Evolutionary conservation across 2,329 filamentous ascomycete species (phyloP).

Genomic region (Talaromyces piceae): DNA sequence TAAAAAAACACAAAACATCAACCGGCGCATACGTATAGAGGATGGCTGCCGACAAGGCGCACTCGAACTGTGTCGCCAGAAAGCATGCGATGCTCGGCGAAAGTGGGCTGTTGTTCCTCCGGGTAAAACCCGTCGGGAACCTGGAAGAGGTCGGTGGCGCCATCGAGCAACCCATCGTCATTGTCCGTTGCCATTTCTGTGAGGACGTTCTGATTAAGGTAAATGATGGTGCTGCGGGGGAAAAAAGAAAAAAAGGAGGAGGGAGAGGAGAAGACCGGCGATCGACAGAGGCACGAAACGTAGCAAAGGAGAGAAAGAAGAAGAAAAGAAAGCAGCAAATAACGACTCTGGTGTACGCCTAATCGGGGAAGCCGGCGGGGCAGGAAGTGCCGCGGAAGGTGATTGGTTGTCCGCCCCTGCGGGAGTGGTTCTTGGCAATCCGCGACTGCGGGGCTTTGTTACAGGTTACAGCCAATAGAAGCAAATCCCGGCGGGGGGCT

Average conservation of each 20-base stretch:
- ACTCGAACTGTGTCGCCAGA: conserved; percentile 60
- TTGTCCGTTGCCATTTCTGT: conserved; percentile 10
- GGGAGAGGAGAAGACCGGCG: too few species aligned
- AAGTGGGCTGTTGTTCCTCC: conserved; percentile 67
- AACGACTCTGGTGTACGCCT: background rate
- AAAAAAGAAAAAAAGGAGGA: background rate
- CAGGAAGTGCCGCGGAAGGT: background rate
- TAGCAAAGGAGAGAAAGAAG: too few species aligned
- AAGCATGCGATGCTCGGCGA: conserved; percentile 61
- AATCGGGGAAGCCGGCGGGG: conserved; percentile 1
- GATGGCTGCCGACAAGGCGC: conserved; percentile 77
- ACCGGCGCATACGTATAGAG: conserved; percentile 60
- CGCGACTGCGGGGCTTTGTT: background rate
- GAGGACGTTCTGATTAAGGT: background rate
- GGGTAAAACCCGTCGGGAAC: conserved; percentile 77
- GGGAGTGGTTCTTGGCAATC: background rate
- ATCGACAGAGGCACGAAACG: background rate
- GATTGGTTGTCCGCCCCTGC: background rate
- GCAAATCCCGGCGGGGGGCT: background rate
- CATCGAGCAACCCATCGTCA: conserved; percentile 25
- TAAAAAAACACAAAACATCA: background rate
- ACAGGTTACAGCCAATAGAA: background rate
- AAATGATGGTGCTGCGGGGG: background rate
- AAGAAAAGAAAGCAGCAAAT: background rate
- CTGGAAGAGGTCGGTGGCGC: conserved; percentile 54